Evolutionary conservation across 179 eudicot genomes (phyloP), one percentile per base, ranked within the genome.

Genomic region (Vitellaria paradoxa): DNA sequence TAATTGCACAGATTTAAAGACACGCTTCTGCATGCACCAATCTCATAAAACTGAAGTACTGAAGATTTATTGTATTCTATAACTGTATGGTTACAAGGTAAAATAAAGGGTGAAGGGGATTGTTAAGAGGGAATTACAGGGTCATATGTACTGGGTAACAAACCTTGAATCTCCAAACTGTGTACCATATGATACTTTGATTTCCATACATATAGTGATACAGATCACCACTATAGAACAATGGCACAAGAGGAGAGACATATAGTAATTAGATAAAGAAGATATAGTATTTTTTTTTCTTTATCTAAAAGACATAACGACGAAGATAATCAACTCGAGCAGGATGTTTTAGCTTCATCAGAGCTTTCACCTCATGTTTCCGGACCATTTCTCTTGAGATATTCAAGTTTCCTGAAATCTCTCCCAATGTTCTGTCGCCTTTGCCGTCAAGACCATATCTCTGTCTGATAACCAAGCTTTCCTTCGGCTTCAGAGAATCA

Each of bases 361-460:
- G 82, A 70, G 98, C 99, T 85, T 93, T 96, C 79, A 91, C 87
- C 85, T 96, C 99, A 64, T 96, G 97, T 81, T 96, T 96, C 68
- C 96, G 77, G 18, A 96, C 99, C 99, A 96, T 96, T 87, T 96
- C 98, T 83, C 98, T 83, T 7, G 99, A 96, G 23, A 96, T 96
- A 69, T 88, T 93, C 60, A 96, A 87, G 84, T 96, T 96, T 24
- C 99, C 97, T 0, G 96, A 98, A 9, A 96, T 93, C 80, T 96
- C 98, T 40, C 99, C 97, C 72, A 93, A 72, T 26, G 99, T 90
- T 85, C 99, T 84, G 55, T 91, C 91, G 61, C 98, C 96, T 85
- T 86, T 93, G 11, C 99, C 99, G 62, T 96, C 99, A 3, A 96
- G 94, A 30, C 99, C 99, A 30, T 90, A 96, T 83, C 99, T 89